Base-by-base conservation (phyloP, 108 stramenopile genomes). In the Discostella stelligeroides region DNA sequence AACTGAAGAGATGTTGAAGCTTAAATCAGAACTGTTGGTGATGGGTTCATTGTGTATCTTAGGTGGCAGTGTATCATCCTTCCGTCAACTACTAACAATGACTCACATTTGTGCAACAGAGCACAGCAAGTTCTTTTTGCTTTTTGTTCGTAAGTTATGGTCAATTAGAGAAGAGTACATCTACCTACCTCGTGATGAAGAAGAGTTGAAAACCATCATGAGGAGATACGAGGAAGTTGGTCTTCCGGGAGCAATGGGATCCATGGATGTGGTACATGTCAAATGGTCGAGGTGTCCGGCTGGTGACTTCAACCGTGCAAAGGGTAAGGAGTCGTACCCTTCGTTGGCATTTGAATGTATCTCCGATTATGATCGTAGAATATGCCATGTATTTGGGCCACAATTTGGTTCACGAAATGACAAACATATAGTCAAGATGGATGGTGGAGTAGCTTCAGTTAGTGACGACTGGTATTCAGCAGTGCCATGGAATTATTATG, bases 281-380 rank as follows among this genome's bases (percentile, higher is more conserved):
- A 34, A 34, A 34, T 34, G 34, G 34, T 34, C 34, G 3, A 3
- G 34, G 3, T 3, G 5, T 6, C 81, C 72, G 18, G 66, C 66
- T 7, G 63, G 68, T 11, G 54, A 72, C 54, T 13, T 10, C 7
- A 72, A 70, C 49, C 47, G 58, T 34, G 15, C n/a, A 0, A 69
- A 53, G 13, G 79, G 68, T 13, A 75, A 75, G 48, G 79, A 74
- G 29, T 20, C 29, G n/a, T 66, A 76, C 60, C 68, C 74, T 10
- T 63, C 80, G 11, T 12, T 76, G 6, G 67, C 68, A 12, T 80
- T 69, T 70, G 18, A 81, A 29, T 61, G 58, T 8, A 66, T 76
- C 37, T 30, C 54, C 42, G 41, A 42, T 55, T 51, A 29, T 43
- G 37, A 49, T 30, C 28, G 62, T n/a, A 8, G 39, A 13, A 56